phyloP scores from a whole-genome alignment of 306 rosid species.

The Fragaria nilgerrensis region DNA sequence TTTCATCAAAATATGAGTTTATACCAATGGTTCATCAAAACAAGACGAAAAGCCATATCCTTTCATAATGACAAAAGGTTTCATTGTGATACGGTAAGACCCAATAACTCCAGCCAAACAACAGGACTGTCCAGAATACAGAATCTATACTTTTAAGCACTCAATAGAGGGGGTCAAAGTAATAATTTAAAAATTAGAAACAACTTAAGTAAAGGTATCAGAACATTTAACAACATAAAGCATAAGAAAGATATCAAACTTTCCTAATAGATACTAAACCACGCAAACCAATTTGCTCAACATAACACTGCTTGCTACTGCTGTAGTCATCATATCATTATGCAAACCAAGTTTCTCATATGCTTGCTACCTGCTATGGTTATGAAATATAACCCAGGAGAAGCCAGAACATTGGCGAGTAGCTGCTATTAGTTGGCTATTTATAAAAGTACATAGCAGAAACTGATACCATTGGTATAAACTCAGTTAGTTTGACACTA shows the following conservation, averaged over 20 bases:
- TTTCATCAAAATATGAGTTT: conserved; percentile 20
- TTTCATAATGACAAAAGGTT: conserved; percentile 10
- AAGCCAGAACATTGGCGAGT: background rate
- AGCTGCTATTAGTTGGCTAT: background rate
- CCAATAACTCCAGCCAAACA: conserved; percentile 1
- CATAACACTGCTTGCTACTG: background rate
- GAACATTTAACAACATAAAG: background rate
- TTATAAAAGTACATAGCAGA: background rate
- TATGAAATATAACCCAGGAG: background rate
- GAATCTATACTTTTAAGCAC: background rate
- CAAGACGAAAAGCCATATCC: background rate
- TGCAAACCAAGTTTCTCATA: background rate
- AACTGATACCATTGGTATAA: background rate
- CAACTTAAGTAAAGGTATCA: background rate
- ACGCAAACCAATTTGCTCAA: background rate
- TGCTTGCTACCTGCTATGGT: background rate
- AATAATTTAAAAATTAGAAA: background rate
- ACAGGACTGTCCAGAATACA: background rate
- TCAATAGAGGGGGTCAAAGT: background rate
- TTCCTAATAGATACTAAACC: background rate
- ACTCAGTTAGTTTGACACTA: background rate
- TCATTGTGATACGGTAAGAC: background rate
- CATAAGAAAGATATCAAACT: background rate
- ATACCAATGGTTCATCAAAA: no score
- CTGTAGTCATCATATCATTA: background rate